Base-by-base conservation (phyloP, 2,329 filamentous ascomycete genomes). In the Helminthosporium solani region DNA sequence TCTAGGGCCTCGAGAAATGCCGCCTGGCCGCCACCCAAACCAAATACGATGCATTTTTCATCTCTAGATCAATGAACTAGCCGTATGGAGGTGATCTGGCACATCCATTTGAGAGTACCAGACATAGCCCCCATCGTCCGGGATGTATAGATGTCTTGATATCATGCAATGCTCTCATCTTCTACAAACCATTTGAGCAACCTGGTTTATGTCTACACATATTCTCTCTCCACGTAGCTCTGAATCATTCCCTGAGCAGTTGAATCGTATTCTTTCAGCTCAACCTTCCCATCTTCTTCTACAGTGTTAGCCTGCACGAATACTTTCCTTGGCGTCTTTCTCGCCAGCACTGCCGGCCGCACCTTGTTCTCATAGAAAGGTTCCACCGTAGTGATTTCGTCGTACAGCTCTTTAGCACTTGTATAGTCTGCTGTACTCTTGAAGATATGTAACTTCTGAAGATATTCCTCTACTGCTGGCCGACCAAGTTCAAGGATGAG, bases 231-330 rank as follows among this genome's bases (percentile, higher is more conserved):
- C 2, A 51, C 66, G 53, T 50, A 70, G 38, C 68, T 71, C 57
- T 64, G 55, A 40, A 71, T 64, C 76, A 97, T 84, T 5, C 91
- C 91, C 68, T 87, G 81, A 6, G 85, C 75, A 5, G 83, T 88
- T 1, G 90, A 80, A 57, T 95, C 88, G 71, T 96, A 96, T 73
- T 96, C 90, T 74, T 85, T 88, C 70, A 96, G 72, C 46, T 87
- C 88, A 1, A 70, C 73, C 53, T 73, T 71, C 2, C 61, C 66
- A 18, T 56, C 56, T 67, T 82, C 79, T 51, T 86, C 82, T 46
- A 85, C 79, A 0, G 92, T 96, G 70, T 95, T 97, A 49, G 89
- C 90, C 75, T 96, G 91, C 43, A 96, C 90, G 74, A 95, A 96
- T 35, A 96, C 86, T 76, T 91, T 91, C 49, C 87, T 76, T n/a